Evolutionary conservation across 2,329 filamentous ascomycete genomes (phyloP).

Genomic region (Aspergillus bombycis): DNA sequence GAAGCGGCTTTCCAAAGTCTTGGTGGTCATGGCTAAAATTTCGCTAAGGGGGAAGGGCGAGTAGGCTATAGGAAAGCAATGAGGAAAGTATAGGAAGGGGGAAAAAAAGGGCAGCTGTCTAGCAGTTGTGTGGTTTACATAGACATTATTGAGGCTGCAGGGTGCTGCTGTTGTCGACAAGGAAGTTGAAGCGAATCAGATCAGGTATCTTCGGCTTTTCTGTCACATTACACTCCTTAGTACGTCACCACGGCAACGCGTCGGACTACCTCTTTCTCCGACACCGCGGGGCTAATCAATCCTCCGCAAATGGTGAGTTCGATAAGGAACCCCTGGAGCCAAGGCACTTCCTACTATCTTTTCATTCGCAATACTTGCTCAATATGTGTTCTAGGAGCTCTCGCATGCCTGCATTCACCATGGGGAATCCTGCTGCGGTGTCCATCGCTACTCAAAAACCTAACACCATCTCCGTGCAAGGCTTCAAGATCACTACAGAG

Average conservation of each 20-base stretch:
- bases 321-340: not conserved
- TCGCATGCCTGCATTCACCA: constrained; percentile 9
- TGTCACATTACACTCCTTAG: constrained; percentile 14
- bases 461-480: constrained; percentile 63
- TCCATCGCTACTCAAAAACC: constrained; percentile 50
- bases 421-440: constrained; percentile 58
- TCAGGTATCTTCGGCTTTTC: constrained; percentile 6
- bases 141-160: constrained; percentile 15
- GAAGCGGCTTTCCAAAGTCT: constrained; percentile 81
- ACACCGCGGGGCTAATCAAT: constrained; percentile 29
- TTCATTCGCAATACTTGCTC: not conserved
- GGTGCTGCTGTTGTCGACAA: constrained; percentile 7
- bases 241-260: constrained; percentile 32
- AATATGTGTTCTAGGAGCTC: not conserved
- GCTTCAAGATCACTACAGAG: constrained; percentile 76
- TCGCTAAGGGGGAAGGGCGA: not conserved
- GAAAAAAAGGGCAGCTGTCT: not conserved
- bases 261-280: constrained; percentile 39
- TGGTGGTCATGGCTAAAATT: constrained; percentile 64
- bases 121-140: constrained; percentile 4
- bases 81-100: constrained; percentile 15
- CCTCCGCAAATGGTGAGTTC: not conserved
- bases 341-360: not conserved
- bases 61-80: not conserved
- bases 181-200: constrained; percentile 14